Evolutionary conservation across 768 basidiomycete genomes (phyloP).

Genomic region (Tulasnella sp.): DNA sequence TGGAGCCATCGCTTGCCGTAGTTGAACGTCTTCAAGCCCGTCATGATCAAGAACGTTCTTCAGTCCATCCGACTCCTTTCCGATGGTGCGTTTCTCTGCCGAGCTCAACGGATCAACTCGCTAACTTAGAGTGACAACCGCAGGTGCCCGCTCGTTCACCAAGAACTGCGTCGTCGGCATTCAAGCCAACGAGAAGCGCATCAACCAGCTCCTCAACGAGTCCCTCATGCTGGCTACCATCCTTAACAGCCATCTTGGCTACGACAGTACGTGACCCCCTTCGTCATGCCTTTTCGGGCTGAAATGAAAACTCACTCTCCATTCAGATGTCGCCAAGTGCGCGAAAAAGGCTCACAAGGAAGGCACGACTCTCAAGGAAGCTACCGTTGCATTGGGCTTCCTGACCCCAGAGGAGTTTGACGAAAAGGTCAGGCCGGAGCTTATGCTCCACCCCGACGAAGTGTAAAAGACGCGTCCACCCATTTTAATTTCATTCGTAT

Average conservation of each 20-base stretch:
- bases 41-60: constrained; percentile 96
- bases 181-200: constrained; percentile 93
- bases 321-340: constrained; percentile 90
- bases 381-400: constrained; percentile 85
- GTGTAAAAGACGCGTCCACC: constrained; percentile 8
- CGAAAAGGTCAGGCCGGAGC: constrained; percentile 85
- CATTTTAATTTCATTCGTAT: neutral
- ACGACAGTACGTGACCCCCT: constrained; percentile 75
- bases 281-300: neutral
- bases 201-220: constrained; percentile 86
- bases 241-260: constrained; percentile 92
- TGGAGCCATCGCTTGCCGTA: constrained; percentile 41
- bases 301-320: constrained; percentile 5
- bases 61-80: constrained; percentile 92
- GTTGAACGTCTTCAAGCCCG: constrained; percentile 99
- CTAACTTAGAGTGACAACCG: neutral
- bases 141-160: constrained; percentile 89
- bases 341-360: constrained; percentile 99
- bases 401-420: constrained; percentile 92
- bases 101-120: neutral
- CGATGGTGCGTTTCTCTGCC: constrained; percentile 63
- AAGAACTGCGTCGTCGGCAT: constrained; percentile 97
- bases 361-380: constrained; percentile 94
- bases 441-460: constrained; percentile 82
- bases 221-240: constrained; percentile 98